Conservation (phyloP, 768 basidiomycete genomes). For the Termitomyces sp. region DNA sequence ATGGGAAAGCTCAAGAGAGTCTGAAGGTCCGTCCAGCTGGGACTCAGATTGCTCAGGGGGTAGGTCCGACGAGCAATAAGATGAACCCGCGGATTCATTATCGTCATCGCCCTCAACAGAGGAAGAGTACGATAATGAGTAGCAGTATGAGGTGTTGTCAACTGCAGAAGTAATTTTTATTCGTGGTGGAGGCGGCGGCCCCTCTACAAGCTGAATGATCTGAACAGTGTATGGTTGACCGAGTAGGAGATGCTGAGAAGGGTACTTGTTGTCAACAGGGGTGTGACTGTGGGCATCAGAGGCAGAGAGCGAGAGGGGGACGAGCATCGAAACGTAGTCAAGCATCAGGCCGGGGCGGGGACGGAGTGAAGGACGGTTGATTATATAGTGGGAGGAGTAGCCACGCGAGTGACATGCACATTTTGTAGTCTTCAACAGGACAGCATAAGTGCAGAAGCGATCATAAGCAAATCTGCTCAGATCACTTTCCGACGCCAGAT, state of each 20-base stretch:
- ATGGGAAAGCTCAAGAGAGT: constrained; percentile 19
- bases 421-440: constrained; percentile 19
- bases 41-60: constrained; percentile 30
- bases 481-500: constrained; percentile 16
- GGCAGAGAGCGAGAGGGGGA: constrained; percentile 12
- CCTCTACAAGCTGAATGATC: constrained; percentile 74
- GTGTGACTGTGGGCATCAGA: constrained; percentile 20
- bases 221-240: constrained; percentile 47
- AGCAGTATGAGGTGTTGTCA: constrained; percentile 31
- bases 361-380: constrained; percentile 14
- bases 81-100: constrained; percentile 48
- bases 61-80: constrained; percentile 68
- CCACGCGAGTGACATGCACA: constrained; percentile 19
- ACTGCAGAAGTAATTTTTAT: constrained; percentile 30
- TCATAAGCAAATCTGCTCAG: constrained; percentile 13
- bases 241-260: constrained; percentile 37
- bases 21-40: constrained; percentile 5
- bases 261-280: constrained; percentile 23
- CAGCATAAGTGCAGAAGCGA: constrained; percentile 18
- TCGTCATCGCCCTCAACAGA: constrained; percentile 20
- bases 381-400: constrained; percentile 15
- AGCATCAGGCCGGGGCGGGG: constrained; percentile 19
- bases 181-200: constrained; percentile 49
- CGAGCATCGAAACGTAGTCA: constrained; percentile 17
- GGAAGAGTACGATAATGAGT: constrained; percentile 32